These are phyloP conservation scores for Triticum dicoccoides DNA, from an alignment of 176 grass and related monocot genomes.

Conservation along the genomic window DNA sequence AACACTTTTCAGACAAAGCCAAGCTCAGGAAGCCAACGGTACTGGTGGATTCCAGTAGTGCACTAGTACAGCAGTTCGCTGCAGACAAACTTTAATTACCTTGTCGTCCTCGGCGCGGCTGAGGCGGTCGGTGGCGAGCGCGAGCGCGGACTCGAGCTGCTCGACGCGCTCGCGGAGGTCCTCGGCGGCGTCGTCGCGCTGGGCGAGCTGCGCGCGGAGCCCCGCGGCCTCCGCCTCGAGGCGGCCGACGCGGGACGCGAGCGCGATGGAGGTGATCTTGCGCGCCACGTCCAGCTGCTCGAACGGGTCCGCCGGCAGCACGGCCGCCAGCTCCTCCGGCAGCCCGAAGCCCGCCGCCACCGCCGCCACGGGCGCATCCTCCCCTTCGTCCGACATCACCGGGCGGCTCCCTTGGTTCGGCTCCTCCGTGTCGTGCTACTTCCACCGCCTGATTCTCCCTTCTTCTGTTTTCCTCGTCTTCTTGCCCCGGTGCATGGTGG, in stretches of 20 bases:
- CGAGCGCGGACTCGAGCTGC: conserved; percentile 60
- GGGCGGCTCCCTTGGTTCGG: not conserved
- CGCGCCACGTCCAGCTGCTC: conserved; percentile 95
- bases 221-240: conserved; percentile 63
- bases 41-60: no score
- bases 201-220: conserved; percentile 49
- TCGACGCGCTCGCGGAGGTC: conserved; percentile 78
- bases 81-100: conserved; percentile 18
- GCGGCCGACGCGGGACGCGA: conserved; percentile 53
- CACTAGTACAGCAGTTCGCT: no score
- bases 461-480: not conserved
- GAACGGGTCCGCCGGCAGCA: conserved; percentile 81
- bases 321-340: conserved; percentile 52
- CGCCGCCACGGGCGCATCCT: not conserved
- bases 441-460: no score
- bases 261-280: conserved; percentile 90
- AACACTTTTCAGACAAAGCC: not conserved
- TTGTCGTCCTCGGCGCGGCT: conserved; percentile 61
- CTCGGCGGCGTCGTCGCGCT: conserved; percentile 64
- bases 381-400: conserved; percentile 15
- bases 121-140: conserved; percentile 50
- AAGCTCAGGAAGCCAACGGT: not conserved
- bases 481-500: not conserved
- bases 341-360: conserved; percentile 50
- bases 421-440: not conserved